A percentile compares a stretch with the other conserved stretches of the same genome.
Conservation (phyloP, 495 filamentous ascomycete species). For the Podospora sp. region DNA sequence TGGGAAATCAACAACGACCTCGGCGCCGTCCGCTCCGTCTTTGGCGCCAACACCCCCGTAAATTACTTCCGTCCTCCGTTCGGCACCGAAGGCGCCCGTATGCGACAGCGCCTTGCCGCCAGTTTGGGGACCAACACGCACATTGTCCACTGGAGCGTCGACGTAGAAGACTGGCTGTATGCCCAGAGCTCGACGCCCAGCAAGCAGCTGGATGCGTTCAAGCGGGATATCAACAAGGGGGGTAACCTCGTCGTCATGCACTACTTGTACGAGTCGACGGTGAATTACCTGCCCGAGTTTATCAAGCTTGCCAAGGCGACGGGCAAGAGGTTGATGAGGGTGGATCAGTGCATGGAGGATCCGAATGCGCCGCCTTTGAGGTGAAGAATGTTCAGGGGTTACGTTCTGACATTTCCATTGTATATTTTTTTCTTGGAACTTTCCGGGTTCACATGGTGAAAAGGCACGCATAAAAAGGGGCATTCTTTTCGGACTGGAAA, state of each 20-base stretch:
- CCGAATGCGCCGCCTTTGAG: conserved; percentile 62
- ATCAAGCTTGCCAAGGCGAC: conserved; percentile 67
- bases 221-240: conserved; percentile 63
- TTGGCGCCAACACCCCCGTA: conserved; percentile 39
- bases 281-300: conserved; percentile 67
- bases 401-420: background rate
- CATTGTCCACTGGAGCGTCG: conserved; percentile 75
- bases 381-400: background rate
- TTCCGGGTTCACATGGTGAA: background rate
- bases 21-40: conserved; percentile 53
- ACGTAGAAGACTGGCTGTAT: conserved; percentile 81
- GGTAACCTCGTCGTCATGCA: conserved; percentile 79
- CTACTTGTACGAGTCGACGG: conserved; percentile 70
- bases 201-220: conserved; percentile 75
- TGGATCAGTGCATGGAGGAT: conserved; percentile 80
- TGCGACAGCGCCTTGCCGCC: conserved; percentile 64
- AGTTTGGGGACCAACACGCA: conserved; percentile 52
- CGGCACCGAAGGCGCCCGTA: conserved; percentile 72
- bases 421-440: background rate
- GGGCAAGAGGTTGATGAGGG: conserved; percentile 71
- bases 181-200: conserved; percentile 65
- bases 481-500: background rate
- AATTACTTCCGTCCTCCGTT: conserved; percentile 78
- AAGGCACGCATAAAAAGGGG: background rate
- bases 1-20: conserved; percentile 70